Base-by-base conservation (phyloP, 2,329 filamentous ascomycete genomes). In the Hypoxylon sp. region DNA sequence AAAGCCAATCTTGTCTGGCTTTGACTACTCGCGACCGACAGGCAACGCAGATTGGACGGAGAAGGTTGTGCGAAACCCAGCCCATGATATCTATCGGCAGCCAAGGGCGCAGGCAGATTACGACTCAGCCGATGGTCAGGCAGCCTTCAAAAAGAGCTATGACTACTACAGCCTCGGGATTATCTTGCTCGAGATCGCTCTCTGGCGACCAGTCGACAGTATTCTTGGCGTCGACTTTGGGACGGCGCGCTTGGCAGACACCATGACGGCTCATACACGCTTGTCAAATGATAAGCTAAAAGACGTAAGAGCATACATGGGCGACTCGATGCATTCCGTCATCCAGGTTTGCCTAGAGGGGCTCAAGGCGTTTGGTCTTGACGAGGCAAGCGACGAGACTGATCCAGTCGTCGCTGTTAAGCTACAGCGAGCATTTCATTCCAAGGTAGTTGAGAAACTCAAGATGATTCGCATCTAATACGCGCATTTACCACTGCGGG, bases 1-100 rank as follows among this genome's bases (percentile, higher is more conserved):
- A 1, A 57, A 62, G 23, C 76, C 75, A 0, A 69, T 71, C 38
- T 64, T 80, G 12, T 73, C 72, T 2, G 77, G 78, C 11, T 81
- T 81, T 63, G 78, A 79, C 42, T 79, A 77, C 58, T 71, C 75
- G 1, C 71, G 78, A 9, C 49, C 49, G 8, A 35, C 26, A 29
- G 16, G 19, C 11, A 21, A 34, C 3, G 77, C 77, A 6, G 75
- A 77, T 49, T 62, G 72, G 61, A 76, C 76, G 3, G 74, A 77
- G 35, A 69, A 67, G 5, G 71, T 71, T n/a, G 0, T 9, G n/a
- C n/a, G 67, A 35, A 66, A 73, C 12, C 65, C 20, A 12, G 19
- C 35, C 19, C 7, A 23, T 11, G 35, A 38, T 25, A n/a, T 38
- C 20, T 38, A 38, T 16, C 35, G 35, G n/a, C 35, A 26, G 7